A percentile compares a stretch with the other conserved stretches of the same genome.
Evolutionary conservation across 805 yeast species (phyloP).

Genomic region (Ascoidea tarda): DNA sequence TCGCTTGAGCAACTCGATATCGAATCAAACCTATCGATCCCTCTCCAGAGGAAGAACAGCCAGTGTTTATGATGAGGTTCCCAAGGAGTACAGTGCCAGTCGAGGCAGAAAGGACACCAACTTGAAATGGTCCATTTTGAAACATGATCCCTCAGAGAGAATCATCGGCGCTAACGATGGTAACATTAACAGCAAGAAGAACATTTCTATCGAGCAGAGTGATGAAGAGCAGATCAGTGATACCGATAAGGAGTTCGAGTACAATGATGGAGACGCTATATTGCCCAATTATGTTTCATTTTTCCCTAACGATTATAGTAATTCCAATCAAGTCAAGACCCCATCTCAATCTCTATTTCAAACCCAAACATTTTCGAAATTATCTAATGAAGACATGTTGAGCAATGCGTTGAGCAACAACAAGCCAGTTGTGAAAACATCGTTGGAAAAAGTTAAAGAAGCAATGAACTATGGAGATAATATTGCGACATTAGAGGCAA

Average conservation of each 20-base stretch:
- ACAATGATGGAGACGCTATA: constrained; percentile 41
- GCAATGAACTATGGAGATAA: constrained; percentile 38
- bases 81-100: constrained; percentile 5
- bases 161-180: constrained; percentile 14
- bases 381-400: constrained; percentile 15
- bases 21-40: neutral
- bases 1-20: neutral
- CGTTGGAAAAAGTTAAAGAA: constrained; percentile 19
- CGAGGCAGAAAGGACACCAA: constrained; percentile 21
- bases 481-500: constrained; percentile 43
- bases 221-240: constrained; percentile 52
- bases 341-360: constrained; percentile 18
- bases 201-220: constrained; percentile 14
- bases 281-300: constrained; percentile 37
- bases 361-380: constrained; percentile 16
- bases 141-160: constrained; percentile 65
- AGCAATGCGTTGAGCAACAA: constrained; percentile 1
- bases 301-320: constrained; percentile 4
- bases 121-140: constrained; percentile 50
- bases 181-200: too few species aligned
- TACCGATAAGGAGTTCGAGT: constrained; percentile 39
- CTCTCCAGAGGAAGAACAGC: neutral
- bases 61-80: neutral
- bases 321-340: constrained; percentile 1
- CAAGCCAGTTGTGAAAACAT: constrained; percentile 10